A percentile compares a stretch with the other conserved stretches of the same genome.
These are phyloP conservation scores for Panicum virgatum DNA, from an alignment of 202 grass and related monocot species.

Conservation along the genomic window DNA sequence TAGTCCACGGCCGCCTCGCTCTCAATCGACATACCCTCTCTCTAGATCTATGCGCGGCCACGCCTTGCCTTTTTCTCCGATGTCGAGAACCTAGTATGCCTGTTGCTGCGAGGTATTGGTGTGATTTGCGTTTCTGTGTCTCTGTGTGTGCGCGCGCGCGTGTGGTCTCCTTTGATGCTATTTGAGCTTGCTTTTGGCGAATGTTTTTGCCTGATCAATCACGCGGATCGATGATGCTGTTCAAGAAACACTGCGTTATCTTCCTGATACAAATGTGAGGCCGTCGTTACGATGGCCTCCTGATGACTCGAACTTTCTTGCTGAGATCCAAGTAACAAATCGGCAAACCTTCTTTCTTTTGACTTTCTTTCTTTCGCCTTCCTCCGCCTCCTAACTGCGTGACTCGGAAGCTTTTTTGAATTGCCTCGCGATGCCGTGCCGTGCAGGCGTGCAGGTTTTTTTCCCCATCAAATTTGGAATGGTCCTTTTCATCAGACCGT, in stretches of 20 bases:
- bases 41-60: neutral
- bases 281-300: slow-evolving; percentile 32
- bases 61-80: neutral
- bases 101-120: neutral
- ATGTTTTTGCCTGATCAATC: neutral
- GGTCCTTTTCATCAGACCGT: neutral
- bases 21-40: neutral
- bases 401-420: too few species aligned
- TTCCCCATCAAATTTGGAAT: neutral
- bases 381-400: too few species aligned
- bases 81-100: neutral
- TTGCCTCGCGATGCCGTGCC: neutral
- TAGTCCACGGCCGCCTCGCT: slow-evolving; percentile 7
- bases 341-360: neutral
- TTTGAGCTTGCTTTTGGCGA: neutral
- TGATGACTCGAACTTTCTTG: slow-evolving; percentile 56
- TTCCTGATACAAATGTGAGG: slow-evolving; percentile 49
- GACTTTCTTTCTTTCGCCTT: neutral
- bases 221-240: slow-evolving; percentile 66
- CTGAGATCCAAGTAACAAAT: slow-evolving; percentile 49
- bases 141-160: too few species aligned
- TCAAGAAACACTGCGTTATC: slow-evolving; percentile 72
- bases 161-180: neutral
- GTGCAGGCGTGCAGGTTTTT: too few species aligned
- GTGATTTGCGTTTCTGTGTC: neutral